Conservation (phyloP, 1,284 basidiomycete species). For the Ceratobasidium papillatum region DNA sequence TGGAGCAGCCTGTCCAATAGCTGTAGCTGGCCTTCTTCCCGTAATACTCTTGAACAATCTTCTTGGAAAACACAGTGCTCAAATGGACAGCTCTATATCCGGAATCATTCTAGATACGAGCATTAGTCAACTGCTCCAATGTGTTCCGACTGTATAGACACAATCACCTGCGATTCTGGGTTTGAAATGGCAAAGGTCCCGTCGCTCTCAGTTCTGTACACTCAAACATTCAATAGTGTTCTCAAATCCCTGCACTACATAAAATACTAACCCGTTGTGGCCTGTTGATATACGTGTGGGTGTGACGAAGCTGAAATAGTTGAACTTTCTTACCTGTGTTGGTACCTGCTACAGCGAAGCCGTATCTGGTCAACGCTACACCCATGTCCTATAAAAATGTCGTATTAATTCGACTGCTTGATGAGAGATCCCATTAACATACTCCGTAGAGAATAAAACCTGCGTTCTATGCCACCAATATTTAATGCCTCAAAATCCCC, state of each 20-base stretch:
- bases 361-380: slow-evolving; percentile 2
- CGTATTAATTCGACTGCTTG: background rate
- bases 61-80: slow-evolving; percentile 16
- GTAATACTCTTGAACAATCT: slow-evolving; percentile 2
- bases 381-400: slow-evolving; percentile 15
- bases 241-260: background rate
- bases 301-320: background rate
- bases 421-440: background rate
- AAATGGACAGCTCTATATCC: slow-evolving; percentile 25
- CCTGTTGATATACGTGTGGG: background rate
- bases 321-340: background rate
- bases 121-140: background rate
- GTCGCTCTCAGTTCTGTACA: background rate
- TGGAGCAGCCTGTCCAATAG: slow-evolving; percentile 31
- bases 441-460: background rate
- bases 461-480: background rate
- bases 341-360: slow-evolving; percentile 27
- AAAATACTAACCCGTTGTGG: slow-evolving; percentile 20
- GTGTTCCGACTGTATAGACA: background rate
- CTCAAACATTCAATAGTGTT: background rate
- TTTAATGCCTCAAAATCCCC: background rate
- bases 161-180: slow-evolving; percentile 22
- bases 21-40: slow-evolving; percentile 7
- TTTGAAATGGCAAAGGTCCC: slow-evolving; percentile 29
- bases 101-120: slow-evolving; percentile 1